phyloP scores from a whole-genome alignment of 2,329 filamentous ascomycete species.

The Fusarium illudens region DNA sequence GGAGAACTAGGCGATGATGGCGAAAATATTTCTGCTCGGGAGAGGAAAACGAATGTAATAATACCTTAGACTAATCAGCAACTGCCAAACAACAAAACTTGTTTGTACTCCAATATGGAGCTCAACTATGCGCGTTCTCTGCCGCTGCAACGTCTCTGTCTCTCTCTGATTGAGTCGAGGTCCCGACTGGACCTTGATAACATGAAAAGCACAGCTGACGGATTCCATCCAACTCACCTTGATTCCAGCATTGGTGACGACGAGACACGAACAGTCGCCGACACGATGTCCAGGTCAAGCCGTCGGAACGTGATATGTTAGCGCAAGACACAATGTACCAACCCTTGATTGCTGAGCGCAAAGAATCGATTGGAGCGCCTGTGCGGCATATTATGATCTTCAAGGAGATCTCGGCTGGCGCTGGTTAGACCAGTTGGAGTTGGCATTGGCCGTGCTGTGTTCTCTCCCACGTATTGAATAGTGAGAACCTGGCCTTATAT shows the following conservation, averaged over 20 bases:
- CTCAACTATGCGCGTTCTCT: background rate
- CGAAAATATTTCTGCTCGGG: constrained; percentile 1
- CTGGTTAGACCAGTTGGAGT: background rate
- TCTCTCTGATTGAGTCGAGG: too few species aligned
- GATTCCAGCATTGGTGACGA: background rate
- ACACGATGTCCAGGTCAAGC: background rate
- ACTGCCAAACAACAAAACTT: background rate
- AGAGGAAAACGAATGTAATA: background rate
- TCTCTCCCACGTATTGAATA: background rate
- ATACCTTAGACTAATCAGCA: background rate
- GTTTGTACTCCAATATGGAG: background rate
- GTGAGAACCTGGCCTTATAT: background rate
- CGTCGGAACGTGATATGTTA: background rate
- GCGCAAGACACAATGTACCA: background rate
- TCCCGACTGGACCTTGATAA: too few species aligned
- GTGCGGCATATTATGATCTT: background rate
- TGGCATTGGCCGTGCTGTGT: too few species aligned
- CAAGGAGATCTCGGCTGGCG: background rate
- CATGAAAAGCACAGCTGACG: background rate
- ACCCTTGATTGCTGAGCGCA: background rate
- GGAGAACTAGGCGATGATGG: constrained; percentile 14
- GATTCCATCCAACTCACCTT: background rate
- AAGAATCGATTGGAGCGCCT: background rate
- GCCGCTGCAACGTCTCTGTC: too few species aligned
- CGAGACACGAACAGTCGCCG: background rate